phyloP scores from a whole-genome alignment of 176 grass and related monocot species.

The Canna indica region DNA sequence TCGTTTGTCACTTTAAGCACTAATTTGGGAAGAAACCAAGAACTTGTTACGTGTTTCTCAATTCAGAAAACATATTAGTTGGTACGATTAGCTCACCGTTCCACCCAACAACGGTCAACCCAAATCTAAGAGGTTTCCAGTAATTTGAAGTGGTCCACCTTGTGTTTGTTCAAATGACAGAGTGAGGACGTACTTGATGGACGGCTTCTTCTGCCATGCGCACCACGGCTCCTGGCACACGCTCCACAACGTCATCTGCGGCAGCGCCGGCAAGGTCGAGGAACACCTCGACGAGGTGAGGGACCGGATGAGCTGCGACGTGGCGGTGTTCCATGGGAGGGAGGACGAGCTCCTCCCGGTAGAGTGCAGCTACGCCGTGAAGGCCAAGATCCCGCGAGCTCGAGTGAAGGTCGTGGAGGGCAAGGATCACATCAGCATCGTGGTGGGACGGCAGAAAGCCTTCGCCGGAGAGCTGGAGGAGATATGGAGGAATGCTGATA shows the following conservation, averaged over 20 bases:
- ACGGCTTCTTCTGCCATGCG: slow-evolving; percentile 21
- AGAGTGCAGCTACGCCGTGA: slow-evolving; percentile 8
- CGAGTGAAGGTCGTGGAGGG: background rate
- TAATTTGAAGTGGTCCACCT: background rate
- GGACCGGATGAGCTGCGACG: slow-evolving; percentile 15
- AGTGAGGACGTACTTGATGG: slow-evolving; percentile 13
- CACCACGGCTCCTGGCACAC: slow-evolving; percentile 21
- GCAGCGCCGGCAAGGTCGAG: slow-evolving; percentile 7
- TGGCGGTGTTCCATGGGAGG: slow-evolving; percentile 13
- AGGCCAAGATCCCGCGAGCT: slow-evolving; percentile 11
- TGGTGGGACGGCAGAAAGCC: slow-evolving; percentile 14
- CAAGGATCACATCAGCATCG: slow-evolving; percentile 18
- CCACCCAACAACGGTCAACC: background rate
- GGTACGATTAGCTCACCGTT: background rate
- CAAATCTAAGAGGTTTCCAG: background rate
- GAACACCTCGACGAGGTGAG: slow-evolving; percentile 2
- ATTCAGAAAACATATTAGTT: no score
- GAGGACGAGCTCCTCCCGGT: slow-evolving; percentile 13
- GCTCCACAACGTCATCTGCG: slow-evolving; percentile 16
- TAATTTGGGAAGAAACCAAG: no score
- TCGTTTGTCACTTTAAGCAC: no score
- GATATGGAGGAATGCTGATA: slow-evolving; percentile 6
- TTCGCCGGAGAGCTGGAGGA: slow-evolving; percentile 15
- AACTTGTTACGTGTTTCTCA: no score
- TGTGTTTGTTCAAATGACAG: background rate